Evolutionary conservation across 2,329 filamentous ascomycete species (phyloP).

Genomic region (Esteya vermicola): DNA sequence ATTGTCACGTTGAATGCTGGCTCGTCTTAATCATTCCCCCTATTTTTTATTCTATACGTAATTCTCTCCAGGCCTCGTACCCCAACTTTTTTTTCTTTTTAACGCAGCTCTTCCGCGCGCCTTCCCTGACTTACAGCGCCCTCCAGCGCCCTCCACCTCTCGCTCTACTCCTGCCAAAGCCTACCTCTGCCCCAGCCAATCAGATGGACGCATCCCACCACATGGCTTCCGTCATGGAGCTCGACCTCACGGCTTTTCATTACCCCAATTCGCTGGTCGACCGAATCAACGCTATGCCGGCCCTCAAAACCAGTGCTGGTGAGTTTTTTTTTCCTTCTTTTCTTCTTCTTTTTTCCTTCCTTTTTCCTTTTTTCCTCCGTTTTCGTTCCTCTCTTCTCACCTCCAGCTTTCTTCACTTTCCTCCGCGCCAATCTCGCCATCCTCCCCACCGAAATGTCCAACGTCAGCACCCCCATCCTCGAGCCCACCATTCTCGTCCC

Average conservation of each 20-base stretch:
- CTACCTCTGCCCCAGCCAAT: slow-evolving; percentile 12
- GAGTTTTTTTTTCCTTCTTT: slow-evolving; percentile 21
- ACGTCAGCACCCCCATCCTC: slow-evolving; percentile 50
- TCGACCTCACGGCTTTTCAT: slow-evolving; percentile 34
- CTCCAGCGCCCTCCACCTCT: neutral
- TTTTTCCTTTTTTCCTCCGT: neutral
- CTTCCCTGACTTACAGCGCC: neutral
- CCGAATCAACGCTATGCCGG: slow-evolving; percentile 41
- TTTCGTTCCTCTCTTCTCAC: slow-evolving; percentile 2
- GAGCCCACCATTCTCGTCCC: slow-evolving; percentile 26
- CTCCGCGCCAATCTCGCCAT: slow-evolving; percentile 69
- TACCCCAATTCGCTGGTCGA: slow-evolving; percentile 34
- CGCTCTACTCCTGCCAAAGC: neutral
- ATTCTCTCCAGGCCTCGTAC: neutral
- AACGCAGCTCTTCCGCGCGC: neutral
- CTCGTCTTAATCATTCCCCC: too few relatives aligned
- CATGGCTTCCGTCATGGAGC: slow-evolving; percentile 28
- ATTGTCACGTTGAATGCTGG: too few relatives aligned
- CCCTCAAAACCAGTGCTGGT: slow-evolving; percentile 46
- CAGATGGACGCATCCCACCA: slow-evolving; percentile 20
- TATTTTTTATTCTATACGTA: neutral
- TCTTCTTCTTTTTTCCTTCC: slow-evolving; percentile 1
- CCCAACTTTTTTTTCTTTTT: neutral
- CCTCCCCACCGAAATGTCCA: slow-evolving; percentile 42
- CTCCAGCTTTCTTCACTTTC: slow-evolving; percentile 61